Conservation (phyloP, 1,284 basidiomycete genomes). For the Malassezia slooffiae region DNA sequence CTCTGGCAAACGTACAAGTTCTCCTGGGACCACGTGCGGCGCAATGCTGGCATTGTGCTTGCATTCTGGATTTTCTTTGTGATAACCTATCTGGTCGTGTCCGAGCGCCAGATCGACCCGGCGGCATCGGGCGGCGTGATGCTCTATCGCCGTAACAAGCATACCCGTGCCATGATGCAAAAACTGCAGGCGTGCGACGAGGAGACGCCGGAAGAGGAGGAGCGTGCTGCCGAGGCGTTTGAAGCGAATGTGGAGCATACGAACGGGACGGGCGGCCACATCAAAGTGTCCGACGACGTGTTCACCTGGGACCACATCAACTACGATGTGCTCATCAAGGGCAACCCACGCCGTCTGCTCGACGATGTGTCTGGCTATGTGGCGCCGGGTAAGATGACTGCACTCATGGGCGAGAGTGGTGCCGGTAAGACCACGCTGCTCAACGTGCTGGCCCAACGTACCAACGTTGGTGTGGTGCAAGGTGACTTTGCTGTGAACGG, state of each 20-base stretch:
- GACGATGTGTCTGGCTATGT: constrained; percentile 48
- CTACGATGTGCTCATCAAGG: constrained; percentile 34
- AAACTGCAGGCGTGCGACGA: not conserved
- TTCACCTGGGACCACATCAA: constrained; percentile 34
- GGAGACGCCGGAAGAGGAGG: not conserved
- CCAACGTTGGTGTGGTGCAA: constrained; percentile 23
- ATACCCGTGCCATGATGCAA: constrained; percentile 5
- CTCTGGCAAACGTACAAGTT: constrained; percentile 22
- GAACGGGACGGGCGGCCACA: constrained; percentile 14
- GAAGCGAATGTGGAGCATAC: constrained; percentile 15
- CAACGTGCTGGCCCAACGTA: constrained; percentile 32
- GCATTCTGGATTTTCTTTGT: constrained; percentile 30
- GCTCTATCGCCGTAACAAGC: constrained; percentile 25
- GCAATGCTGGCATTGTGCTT: constrained; percentile 34
- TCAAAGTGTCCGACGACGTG: constrained; percentile 24
- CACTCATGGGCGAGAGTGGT: constrained; percentile 37
- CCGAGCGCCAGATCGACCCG: constrained; percentile 31
- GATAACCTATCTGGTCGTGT: constrained; percentile 22
- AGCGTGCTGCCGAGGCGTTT: constrained; percentile 7
- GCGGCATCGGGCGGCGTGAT: constrained; percentile 29
- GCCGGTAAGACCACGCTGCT: constrained; percentile 39
- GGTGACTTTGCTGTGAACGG: constrained; percentile 29
- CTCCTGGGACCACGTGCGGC: constrained; percentile 16
- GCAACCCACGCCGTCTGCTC: constrained; percentile 25
- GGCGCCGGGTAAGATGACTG: constrained; percentile 32